These are phyloP conservation scores for Colletotrichum sp. DNA, from an alignment of 2,329 filamentous ascomycete genomes.

Conservation along the genomic window DNA sequence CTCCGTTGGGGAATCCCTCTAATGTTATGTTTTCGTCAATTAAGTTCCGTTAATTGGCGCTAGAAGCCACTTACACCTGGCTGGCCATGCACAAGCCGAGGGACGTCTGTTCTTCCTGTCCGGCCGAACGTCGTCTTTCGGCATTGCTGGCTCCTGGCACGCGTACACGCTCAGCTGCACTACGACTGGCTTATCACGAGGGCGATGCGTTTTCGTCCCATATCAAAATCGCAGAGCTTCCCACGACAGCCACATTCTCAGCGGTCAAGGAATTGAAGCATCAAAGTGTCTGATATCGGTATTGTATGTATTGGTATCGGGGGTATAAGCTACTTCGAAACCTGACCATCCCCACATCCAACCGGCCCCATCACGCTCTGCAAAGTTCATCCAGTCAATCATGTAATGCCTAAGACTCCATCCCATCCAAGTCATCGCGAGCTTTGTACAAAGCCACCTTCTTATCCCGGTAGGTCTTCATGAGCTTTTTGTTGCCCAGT, in stretches of 20 bases:
- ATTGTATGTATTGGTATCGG: background rate
- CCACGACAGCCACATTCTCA: background rate
- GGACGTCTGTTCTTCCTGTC: background rate
- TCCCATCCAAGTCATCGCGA: background rate
- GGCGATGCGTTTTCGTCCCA: background rate
- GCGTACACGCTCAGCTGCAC: background rate
- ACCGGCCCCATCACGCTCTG: background rate
- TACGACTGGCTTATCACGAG: background rate
- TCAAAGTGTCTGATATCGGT: background rate
- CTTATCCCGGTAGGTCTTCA: conserved; percentile 53
- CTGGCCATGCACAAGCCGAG: conserved; percentile 1
- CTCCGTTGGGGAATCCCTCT: background rate
- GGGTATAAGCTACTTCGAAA: background rate
- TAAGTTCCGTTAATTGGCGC: conserved; percentile 3
- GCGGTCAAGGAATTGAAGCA: background rate
- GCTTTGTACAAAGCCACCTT: conserved; percentile 46
- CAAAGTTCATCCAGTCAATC: background rate
- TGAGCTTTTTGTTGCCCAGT: conserved; percentile 69
- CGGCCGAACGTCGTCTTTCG: background rate
- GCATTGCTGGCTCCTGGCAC: background rate
- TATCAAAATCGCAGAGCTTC: background rate
- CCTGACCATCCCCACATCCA: background rate
- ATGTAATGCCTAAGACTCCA: background rate
- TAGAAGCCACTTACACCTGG: background rate
- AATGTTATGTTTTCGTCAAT: background rate